Evolutionary conservation across 1,139 yeast genomes (phyloP).

Genomic region (Lodderomyces beijingensis): DNA sequence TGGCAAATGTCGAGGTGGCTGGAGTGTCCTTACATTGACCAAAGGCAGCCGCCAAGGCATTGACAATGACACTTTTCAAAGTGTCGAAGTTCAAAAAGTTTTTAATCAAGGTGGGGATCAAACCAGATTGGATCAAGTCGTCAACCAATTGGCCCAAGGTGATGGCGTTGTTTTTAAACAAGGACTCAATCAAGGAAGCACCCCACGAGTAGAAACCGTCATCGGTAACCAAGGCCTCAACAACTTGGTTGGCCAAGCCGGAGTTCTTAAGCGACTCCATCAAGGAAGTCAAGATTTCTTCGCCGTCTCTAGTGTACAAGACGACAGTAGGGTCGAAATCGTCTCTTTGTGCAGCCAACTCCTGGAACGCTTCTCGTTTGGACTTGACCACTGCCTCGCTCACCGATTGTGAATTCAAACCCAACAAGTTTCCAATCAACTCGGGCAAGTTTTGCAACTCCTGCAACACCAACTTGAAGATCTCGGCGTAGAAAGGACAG

Average conservation of each 20-base stretch:
- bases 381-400: slow-evolving; percentile 7
- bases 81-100: slow-evolving; percentile 39
- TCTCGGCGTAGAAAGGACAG: slow-evolving; percentile 40
- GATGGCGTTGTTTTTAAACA: slow-evolving; percentile 30
- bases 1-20: slow-evolving; percentile 18
- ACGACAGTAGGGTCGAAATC: slow-evolving; percentile 6
- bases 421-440: slow-evolving; percentile 22
- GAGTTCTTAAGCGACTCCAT: slow-evolving; percentile 45
- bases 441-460: slow-evolving; percentile 30
- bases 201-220: slow-evolving; percentile 38
- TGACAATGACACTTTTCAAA: slow-evolving; percentile 37
- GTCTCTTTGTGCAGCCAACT: slow-evolving; percentile 1
- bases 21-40: slow-evolving; percentile 36
- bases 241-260: slow-evolving; percentile 42
- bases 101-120: slow-evolving; percentile 34
- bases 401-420: slow-evolving; percentile 21
- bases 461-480: slow-evolving; percentile 33
- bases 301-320: slow-evolving; percentile 14
- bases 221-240: slow-evolving; percentile 37
- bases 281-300: slow-evolving; percentile 29
- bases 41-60: slow-evolving; percentile 45
- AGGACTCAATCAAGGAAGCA: slow-evolving; percentile 33
- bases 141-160: slow-evolving; percentile 24
- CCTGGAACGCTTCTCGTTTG: slow-evolving; percentile 13
- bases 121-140: slow-evolving; percentile 36